These are phyloP conservation scores for Berkeleyomyces basicola DNA, from an alignment of 2,329 filamentous ascomycete genomes.

Conservation along the genomic window DNA sequence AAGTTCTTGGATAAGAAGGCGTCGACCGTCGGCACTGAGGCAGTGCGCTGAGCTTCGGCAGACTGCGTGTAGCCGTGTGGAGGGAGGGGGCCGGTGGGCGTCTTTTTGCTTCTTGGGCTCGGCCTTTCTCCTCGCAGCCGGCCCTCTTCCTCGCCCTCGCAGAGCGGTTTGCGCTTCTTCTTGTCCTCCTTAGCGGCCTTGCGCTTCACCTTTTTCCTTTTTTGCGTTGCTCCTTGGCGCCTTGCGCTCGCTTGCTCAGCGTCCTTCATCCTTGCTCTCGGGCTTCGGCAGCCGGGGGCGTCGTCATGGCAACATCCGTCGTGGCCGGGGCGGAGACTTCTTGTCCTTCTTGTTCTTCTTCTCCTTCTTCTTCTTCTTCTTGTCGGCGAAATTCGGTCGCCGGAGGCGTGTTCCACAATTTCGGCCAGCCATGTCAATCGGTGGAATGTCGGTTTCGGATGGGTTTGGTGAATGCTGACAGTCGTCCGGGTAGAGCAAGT, in stretches of 20 bases:
- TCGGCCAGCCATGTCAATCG: constrained; percentile 9
- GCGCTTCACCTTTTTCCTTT: constrained; percentile 24
- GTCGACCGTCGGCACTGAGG: constrained; percentile 64
- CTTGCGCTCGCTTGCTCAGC: constrained; percentile 16
- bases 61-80: constrained; percentile 37
- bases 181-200: constrained; percentile 18
- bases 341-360: constrained; percentile 21
- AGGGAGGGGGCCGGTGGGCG: constrained; percentile 15
- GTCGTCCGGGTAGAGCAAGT: neutral
- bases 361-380: constrained; percentile 20
- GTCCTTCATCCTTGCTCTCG: constrained; percentile 13
- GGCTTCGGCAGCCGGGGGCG: constrained; percentile 15
- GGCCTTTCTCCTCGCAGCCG: neutral
- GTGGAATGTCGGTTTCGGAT: neutral
- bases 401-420: constrained; percentile 7
- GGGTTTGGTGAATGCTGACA: neutral
- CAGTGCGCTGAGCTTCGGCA: constrained; percentile 43
- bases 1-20: constrained; percentile 58
- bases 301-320: constrained; percentile 19
- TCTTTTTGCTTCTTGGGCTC: constrained; percentile 19
- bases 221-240: constrained; percentile 18
- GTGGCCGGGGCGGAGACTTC: constrained; percentile 19
- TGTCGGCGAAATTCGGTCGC: constrained; percentile 16
- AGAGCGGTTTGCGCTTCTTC: constrained; percentile 18
- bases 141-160: constrained; percentile 17